Base-by-base conservation (phyloP, 2,329 filamentous ascomycete species). In the Arthrinium phaeospermum region DNA sequence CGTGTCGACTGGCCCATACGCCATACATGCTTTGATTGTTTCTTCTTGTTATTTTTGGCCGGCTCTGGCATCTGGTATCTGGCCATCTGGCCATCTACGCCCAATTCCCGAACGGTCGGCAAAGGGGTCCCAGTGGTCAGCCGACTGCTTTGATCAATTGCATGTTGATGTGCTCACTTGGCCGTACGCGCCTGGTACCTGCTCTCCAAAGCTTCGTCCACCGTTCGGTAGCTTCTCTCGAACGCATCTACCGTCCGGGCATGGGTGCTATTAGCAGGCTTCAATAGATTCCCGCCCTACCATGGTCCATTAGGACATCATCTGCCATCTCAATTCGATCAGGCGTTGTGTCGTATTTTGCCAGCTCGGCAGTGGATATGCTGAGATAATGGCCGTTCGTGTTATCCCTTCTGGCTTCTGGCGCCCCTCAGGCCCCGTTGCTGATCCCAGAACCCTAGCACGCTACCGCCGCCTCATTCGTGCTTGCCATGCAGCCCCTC, bases 291-390 rank as follows among this genome's bases (percentile, higher is more conserved):
- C 30, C 1, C 22, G 22, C 16, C 27, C 27, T 61, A 61, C 53
- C 51, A 53, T 53, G 51, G 51, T 53, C 51, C 51, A 53, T 53
- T 22, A n/a, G 8, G 51, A 14, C 51, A 34, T 57, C 51, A 57
- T 57, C 51, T 57, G 53, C 53, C 53, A 61, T 61, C 53, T 61
- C 30, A 61, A 61, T 30, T 61, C 53, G 53, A 61, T 61, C 53
- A 34, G 57, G 34, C 57, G 27, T 41, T n/a, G 57, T 22, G 57
- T 41, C 57, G 57, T 64, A 64, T 64, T 64, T 64, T 64, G 34
- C 51, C 51, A 34, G 14, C 16, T 22, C 53, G 53, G 16, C 53
- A 61, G 53, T 61, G 53, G 53, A 61, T 61, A 61, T 37, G 53
- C 53, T 19, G 53, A 61, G 53, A 34, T 22, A 61, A 41, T 61